Evolutionary conservation across 768 basidiomycete species (phyloP), one percentile per base, ranked within the genome.

Genomic region (Collybia sordida): DNA sequence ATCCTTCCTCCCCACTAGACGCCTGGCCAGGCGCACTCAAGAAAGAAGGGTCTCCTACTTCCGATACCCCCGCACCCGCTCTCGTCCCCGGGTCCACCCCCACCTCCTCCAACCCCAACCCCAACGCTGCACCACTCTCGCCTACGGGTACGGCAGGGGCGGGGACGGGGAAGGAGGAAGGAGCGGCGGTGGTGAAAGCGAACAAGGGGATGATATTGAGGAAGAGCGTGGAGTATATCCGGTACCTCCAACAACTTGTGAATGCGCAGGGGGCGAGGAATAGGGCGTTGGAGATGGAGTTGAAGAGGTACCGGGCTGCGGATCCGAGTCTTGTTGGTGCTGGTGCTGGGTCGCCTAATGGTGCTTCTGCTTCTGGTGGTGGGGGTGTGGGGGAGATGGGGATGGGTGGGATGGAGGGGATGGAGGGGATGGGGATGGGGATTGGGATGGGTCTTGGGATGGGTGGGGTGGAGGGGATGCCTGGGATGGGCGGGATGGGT

Each of bases 151-250:
- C 12, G n/a, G 8, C 21, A 35, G 42, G 4, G 42, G 59, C 55
- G 47, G 53, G 59, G 52, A 43, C 53, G 45, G 51, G 62, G 46
- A 57, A 51, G 36, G 60, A 37, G 15, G 18, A 51, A 17, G 59
- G 50, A 1, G 61, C 52, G 2, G 68, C 65, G 18, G 73, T 75
- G 25, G 86, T 90, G 46, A 95, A 95, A 63, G 93, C 93, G 22
- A 95, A 96, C 71, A 96, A 96, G 75, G 93, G 93, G 27, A 90
- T 95, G 85, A 93, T 96, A 37, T 68, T 96, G 39, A 67, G 90
- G 57, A 96, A 90, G 78, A 86, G 83, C 48, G 85, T 88, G 2
- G 85, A 87, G 59, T 86, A 87, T 59, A 86, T 87, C 24, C 80
- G 90, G 49, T 93, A 91, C 65, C 80, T 93, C 9, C 91, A 93